Conservation (phyloP, 2,329 filamentous ascomycete genomes). For the Cryphonectria nitschkei region DNA sequence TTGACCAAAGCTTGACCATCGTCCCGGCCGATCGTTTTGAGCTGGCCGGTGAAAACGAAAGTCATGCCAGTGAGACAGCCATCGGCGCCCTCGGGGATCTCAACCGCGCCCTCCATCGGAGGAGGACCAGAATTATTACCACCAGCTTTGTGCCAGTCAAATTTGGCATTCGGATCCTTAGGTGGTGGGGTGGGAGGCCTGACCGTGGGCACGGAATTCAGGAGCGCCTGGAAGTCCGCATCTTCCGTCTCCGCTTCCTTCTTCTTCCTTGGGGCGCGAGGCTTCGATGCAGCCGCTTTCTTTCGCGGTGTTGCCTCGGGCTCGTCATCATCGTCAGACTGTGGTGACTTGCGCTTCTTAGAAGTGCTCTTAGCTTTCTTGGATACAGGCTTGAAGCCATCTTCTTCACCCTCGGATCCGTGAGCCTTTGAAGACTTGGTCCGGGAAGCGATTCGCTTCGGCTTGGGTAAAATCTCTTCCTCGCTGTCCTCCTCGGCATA, state of each 20-base stretch:
- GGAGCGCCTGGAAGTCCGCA: slow-evolving; percentile 76
- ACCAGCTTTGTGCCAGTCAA: slow-evolving; percentile 74
- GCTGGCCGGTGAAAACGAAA: slow-evolving; percentile 93
- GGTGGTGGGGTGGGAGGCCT: slow-evolving; percentile 82
- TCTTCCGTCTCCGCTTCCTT: slow-evolving; percentile 70
- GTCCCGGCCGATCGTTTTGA: slow-evolving; percentile 79
- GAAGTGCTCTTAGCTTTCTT: slow-evolving; percentile 39
- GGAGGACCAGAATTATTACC: slow-evolving; percentile 68
- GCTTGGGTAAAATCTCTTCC: slow-evolving; percentile 65
- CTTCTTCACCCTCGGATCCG: slow-evolving; percentile 41
- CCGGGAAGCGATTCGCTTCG: slow-evolving; percentile 59
- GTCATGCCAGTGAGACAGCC: slow-evolving; percentile 88
- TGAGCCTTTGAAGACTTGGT: slow-evolving; percentile 42
- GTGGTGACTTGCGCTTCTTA: slow-evolving; percentile 27
- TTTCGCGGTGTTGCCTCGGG: slow-evolving; percentile 42
- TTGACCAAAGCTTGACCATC: slow-evolving; percentile 88
- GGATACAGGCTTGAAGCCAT: slow-evolving; percentile 35
- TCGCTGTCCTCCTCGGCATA: slow-evolving; percentile 76
- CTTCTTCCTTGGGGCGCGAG: slow-evolving; percentile 63
- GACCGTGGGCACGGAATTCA: slow-evolving; percentile 84
- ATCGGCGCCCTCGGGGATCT: slow-evolving; percentile 80
- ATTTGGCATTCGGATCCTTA: slow-evolving; percentile 72
- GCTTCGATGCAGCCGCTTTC: slow-evolving; percentile 60
- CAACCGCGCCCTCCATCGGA: slow-evolving; percentile 63
- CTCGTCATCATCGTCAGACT: slow-evolving; percentile 27